These are phyloP conservation scores for Stachybotrys elegans DNA, from an alignment of 2,329 filamentous ascomycete species.

Conservation along the genomic window DNA sequence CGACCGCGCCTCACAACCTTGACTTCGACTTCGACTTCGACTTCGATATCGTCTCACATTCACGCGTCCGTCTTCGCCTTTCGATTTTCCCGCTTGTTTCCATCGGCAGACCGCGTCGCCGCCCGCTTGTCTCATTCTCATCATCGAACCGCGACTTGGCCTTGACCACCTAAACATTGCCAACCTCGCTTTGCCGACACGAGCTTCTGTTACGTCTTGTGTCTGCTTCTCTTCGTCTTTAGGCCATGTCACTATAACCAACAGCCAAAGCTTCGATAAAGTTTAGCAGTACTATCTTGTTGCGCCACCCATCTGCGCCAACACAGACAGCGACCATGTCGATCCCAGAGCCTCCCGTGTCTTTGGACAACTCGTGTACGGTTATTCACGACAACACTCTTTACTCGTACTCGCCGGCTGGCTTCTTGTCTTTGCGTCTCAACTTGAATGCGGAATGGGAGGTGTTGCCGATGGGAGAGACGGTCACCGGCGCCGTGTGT, in stretches of 20 bases:
- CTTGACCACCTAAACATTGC: not conserved
- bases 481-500: constrained; percentile 72
- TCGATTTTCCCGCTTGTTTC: too few relatives aligned
- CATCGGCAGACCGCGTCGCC: too few relatives aligned
- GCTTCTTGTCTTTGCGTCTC: constrained; percentile 70
- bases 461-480: constrained; percentile 56
- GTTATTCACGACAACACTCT: constrained; percentile 75
- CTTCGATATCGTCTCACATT: too few relatives aligned
- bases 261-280: not conserved
- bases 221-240: not conserved
- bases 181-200: not conserved
- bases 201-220: too few relatives aligned
- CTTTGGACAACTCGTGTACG: constrained; percentile 75
- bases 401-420: constrained; percentile 72
- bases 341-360: constrained; percentile 63
- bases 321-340: constrained; percentile 52
- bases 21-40: too few relatives aligned
- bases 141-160: not conserved
- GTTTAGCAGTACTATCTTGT: not conserved
- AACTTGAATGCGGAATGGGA: constrained; percentile 68
- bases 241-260: not conserved
- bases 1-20: constrained; percentile 3
- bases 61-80: not conserved
- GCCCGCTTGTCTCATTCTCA: not conserved
- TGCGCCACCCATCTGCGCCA: too few relatives aligned